Conservation (phyloP, 176 grass and related monocot genomes). For the Guadua angustifolia region DNA sequence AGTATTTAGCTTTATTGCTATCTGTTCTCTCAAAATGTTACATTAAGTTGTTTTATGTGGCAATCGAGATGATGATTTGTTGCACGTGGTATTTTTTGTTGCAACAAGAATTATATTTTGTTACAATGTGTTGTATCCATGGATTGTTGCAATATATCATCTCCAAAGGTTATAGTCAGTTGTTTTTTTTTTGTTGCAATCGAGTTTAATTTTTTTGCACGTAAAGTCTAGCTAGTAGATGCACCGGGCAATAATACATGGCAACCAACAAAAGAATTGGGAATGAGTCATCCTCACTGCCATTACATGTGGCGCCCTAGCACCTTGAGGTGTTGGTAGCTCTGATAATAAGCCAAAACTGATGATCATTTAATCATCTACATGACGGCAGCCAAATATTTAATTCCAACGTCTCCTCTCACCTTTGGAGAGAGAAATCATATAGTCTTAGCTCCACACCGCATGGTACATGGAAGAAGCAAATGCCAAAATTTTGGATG, state of each 20-base stretch:
- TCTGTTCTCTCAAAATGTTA: too few species aligned
- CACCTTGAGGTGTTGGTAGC: neutral
- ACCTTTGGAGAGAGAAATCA: neutral
- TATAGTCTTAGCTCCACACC: constrained; percentile 8
- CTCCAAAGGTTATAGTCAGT: too few species aligned
- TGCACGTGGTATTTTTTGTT: too few species aligned
- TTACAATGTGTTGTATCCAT: too few species aligned
- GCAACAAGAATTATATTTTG: too few species aligned
- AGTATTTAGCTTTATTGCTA: too few species aligned
- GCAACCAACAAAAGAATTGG: neutral
- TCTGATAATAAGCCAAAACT: constrained; percentile 15
- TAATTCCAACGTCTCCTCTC: neutral
- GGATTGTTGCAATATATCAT: too few species aligned
- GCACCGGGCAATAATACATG: neutral
- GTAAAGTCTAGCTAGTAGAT: too few species aligned
- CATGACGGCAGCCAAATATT: neutral
- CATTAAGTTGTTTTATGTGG: too few species aligned
- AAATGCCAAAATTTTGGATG: neutral
- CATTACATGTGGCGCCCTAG: constrained; percentile 10
- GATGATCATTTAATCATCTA: neutral
- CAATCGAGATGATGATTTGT: too few species aligned
- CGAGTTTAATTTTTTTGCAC: too few species aligned
- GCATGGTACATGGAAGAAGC: neutral
- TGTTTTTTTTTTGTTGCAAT: too few species aligned
- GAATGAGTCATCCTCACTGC: constrained; percentile 1